Evolutionary conservation across 2,329 filamentous ascomycete species (phyloP).

Genomic region (Cytospora piceae): DNA sequence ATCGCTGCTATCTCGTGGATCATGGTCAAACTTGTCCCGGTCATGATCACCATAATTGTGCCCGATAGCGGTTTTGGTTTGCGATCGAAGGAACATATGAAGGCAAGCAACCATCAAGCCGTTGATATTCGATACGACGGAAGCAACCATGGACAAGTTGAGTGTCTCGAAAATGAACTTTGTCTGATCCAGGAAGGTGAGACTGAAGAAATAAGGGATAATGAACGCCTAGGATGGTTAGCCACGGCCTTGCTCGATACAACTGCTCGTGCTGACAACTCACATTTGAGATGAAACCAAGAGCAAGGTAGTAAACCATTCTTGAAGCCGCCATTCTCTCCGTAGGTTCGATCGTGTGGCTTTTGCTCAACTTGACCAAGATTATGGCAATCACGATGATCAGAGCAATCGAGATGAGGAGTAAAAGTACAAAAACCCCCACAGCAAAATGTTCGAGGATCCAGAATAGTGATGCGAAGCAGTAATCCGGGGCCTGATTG

Average conservation of each 20-base stretch:
- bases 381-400: constrained; percentile 56
- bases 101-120: constrained; percentile 68
- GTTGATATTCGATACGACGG: constrained; percentile 67
- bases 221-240: constrained; percentile 52
- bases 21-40: constrained; percentile 48
- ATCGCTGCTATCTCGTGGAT: constrained; percentile 45
- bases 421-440: constrained; percentile 58
- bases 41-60: constrained; percentile 50
- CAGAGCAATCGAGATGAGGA: constrained; percentile 54
- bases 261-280: constrained; percentile 35
- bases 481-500: constrained; percentile 59
- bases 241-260: not conserved
- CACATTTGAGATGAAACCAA: constrained; percentile 62
- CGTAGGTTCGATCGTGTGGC: constrained; percentile 57
- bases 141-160: constrained; percentile 63
- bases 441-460: constrained; percentile 65
- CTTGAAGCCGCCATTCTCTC: constrained; percentile 68
- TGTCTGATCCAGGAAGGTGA: constrained; percentile 50
- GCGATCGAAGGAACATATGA: constrained; percentile 69
- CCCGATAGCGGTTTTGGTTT: constrained; percentile 59
- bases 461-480: constrained; percentile 71
- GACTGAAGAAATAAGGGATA: constrained; percentile 65
- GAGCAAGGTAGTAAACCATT: constrained; percentile 69
- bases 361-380: constrained; percentile 60
- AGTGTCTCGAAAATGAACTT: constrained; percentile 46